Base-by-base conservation (phyloP, 139 green algal genomes). In the Asterochloris sp. region DNA sequence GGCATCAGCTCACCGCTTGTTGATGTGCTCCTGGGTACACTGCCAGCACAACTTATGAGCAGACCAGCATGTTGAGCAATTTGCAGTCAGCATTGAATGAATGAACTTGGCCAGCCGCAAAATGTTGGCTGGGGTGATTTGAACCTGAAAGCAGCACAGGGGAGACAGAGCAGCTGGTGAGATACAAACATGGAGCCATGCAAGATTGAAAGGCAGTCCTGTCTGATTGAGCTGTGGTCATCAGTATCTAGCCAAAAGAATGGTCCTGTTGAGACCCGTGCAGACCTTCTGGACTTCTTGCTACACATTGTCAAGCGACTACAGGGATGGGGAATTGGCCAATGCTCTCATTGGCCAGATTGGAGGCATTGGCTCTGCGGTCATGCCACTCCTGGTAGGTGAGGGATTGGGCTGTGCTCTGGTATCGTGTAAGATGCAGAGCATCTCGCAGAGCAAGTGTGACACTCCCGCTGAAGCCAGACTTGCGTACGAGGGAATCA, bases 401-500 rank as follows among this genome's bases (percentile, higher is more conserved):
- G 38, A 90, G 78, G 16, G 74, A 79, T 29, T 19, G 69, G 0
- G 85, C 75, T 19, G 82, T 85, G 78, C 83, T 88, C 62, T 84
- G 86, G 79, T 95, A 95, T 69, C 88, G 82, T 1, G 83, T 91
- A 11, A 95, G 17, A 0, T 47, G 12, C 60, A 94, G 74, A 19
- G 16, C 66, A 12, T 74, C 61, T 0, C 84, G 76, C 74, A 94
- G 73, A 2, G 78, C 76, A 2, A 62, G 15, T 13, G 28, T 87
- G 13, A 87, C 73, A 13, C 15, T 24, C 1, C 85, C 86, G 24
- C 26, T 23, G 78, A 80, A 93, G 13, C 92, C 92, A 78, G 89
- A 84, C 75, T 97, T 97, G 47, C 81, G 74, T 10, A 97, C 84
- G 12, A 96, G 86, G 13, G 90, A 81, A 62, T 94, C 89, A 12